phyloP scores from a whole-genome alignment of 441 rosid species.

The Gossypium trilobum region DNA sequence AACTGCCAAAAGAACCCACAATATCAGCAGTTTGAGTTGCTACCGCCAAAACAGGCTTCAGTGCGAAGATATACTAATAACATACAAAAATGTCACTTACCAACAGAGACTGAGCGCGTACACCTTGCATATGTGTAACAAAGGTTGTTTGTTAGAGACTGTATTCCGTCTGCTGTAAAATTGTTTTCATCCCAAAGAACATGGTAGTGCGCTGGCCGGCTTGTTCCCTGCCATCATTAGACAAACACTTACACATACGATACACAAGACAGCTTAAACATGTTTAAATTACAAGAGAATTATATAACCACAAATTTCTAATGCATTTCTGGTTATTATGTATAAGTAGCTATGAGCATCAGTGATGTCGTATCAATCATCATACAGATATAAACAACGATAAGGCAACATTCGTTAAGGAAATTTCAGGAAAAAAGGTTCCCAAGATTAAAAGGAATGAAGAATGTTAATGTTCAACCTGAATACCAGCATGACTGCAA shows the following conservation, averaged over 20 bases:
- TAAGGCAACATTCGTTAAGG: background rate
- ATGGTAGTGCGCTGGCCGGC: conserved; percentile 98
- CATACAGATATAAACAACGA: background rate
- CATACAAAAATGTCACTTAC: conserved; percentile 31
- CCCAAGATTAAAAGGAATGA: background rate
- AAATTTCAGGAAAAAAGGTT: background rate
- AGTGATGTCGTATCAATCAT: background rate
- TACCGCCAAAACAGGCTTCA: background rate
- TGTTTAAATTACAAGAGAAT: background rate
- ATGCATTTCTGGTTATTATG: background rate
- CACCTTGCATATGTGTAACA: conserved; percentile 98
- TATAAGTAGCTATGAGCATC: background rate
- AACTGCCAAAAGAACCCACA: conserved; percentile 36
- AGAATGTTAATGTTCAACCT: conserved; percentile 37
- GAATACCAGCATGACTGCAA: conserved; percentile 95
- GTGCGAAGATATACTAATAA: background rate
- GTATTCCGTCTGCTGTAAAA: conserved; percentile 94
- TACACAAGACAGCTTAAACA: background rate
- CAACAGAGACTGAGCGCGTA: conserved; percentile 89
- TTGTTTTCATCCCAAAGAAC: conserved; percentile 99
- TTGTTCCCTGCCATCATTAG: conserved; percentile 59
- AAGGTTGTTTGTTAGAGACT: conserved; percentile 88
- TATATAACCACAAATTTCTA: background rate
- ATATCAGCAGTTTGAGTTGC: background rate
- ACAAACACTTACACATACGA: background rate